Evolutionary conservation across 2,329 filamentous ascomycete species (phyloP).

Genomic region (Trichoderma sp.): DNA sequence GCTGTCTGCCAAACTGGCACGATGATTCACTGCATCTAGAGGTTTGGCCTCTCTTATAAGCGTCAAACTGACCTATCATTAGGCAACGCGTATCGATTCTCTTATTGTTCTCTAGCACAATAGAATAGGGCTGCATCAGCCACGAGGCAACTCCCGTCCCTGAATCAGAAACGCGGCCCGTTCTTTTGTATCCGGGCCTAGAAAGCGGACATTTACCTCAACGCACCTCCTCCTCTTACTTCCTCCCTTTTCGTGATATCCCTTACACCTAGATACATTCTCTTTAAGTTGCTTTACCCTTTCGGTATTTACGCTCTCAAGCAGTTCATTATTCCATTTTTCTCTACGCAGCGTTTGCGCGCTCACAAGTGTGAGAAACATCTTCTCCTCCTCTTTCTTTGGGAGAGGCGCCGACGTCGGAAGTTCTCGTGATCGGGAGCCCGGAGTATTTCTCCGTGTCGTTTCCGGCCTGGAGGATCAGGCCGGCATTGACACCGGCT

Average conservation of each 20-base stretch:
- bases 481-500: neutral
- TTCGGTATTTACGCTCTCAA: neutral
- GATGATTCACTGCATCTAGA: constrained; percentile 12
- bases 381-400: neutral
- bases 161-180: constrained; percentile 4
- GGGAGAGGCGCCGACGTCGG: neutral
- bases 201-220: neutral
- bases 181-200: neutral
- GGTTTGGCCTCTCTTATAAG: neutral
- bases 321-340: neutral
- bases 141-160: neutral
- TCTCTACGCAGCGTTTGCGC: neutral
- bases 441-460: neutral
- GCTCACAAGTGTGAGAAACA: neutral
- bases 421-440: constrained; percentile 5
- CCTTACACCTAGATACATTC: neutral
- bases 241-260: neutral
- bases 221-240: neutral
- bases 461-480: neutral
- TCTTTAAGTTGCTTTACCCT: neutral
- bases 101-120: neutral
- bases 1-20: neutral
- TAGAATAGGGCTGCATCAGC: neutral
- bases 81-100: neutral
- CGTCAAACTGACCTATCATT: neutral